Evolutionary conservation across 495 filamentous ascomycete species (phyloP).

Genomic region (Beverwykella pulmonaria): DNA sequence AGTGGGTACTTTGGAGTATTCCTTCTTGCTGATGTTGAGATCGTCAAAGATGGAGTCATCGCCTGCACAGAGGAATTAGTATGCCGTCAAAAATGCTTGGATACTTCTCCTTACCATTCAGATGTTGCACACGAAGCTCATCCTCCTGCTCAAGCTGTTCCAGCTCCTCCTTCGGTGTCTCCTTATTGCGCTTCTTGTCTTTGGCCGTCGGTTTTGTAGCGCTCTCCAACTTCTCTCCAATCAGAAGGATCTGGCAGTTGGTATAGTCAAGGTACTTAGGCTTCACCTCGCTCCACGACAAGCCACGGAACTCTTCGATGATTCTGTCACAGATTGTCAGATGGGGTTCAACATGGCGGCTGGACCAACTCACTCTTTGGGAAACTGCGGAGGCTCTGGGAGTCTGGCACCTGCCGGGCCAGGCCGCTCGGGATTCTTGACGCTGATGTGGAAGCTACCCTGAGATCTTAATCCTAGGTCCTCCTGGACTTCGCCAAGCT

Average conservation of each 20-base stretch:
- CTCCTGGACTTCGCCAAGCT: constrained; percentile 72
- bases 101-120: constrained; percentile 51
- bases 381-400: constrained; percentile 69
- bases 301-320: constrained; percentile 70
- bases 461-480: constrained; percentile 72
- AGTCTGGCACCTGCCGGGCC: constrained; percentile 66
- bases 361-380: constrained; percentile 62
- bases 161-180: constrained; percentile 61
- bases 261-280: constrained; percentile 78
- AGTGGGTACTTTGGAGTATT: constrained; percentile 45
- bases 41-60: constrained; percentile 49
- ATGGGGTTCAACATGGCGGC: neutral
- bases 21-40: constrained; percentile 46
- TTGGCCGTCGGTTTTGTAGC: constrained; percentile 59
- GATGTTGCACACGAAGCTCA: constrained; percentile 58
- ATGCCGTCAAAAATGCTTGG: neutral
- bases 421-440: constrained; percentile 75
- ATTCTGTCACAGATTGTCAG: constrained; percentile 50
- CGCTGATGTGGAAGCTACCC: constrained; percentile 77
- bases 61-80: constrained; percentile 25
- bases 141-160: constrained; percentile 65
- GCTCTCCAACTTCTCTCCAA: constrained; percentile 70
- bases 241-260: constrained; percentile 79
- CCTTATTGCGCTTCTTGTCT: constrained; percentile 60
- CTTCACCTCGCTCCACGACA: constrained; percentile 72